Evolutionary conservation across 73 alveolate species (phyloP).

Genomic region (Tetrahymena elliotti): DNA sequence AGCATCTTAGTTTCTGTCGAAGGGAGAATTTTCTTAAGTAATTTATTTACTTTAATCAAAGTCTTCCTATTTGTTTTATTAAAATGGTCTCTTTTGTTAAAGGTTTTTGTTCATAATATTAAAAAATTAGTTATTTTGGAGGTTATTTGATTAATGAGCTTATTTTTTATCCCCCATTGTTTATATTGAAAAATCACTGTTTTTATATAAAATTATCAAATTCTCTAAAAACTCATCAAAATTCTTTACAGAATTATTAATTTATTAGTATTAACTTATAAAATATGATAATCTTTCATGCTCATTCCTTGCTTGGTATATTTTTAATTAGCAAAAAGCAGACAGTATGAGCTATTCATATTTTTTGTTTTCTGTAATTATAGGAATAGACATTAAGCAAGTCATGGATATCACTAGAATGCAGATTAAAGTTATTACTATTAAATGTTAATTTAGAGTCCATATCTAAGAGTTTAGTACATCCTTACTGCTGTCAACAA

Average conservation of each 20-base stretch:
- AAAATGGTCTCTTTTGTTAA: background rate
- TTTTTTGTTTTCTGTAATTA: background rate
- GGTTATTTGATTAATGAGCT: too few species aligned
- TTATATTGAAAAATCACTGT: background rate
- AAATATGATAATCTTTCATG: background rate
- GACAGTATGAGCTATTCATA: background rate
- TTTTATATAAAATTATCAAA: background rate
- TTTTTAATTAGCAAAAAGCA: background rate
- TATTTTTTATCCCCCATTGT: background rate
- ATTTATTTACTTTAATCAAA: background rate
- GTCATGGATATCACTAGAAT: background rate
- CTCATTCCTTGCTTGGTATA: background rate
- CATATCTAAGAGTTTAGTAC: background rate
- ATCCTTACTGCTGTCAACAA: background rate
- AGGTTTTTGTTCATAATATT: too few species aligned
- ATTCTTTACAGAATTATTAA: background rate
- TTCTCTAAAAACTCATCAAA: background rate
- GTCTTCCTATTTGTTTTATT: background rate
- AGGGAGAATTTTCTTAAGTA: background rate
- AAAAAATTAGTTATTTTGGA: too few species aligned
- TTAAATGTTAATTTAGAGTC: background rate
- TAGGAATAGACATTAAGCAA: background rate
- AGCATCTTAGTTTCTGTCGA: background rate
- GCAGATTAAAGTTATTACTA: background rate
- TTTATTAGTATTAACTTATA: background rate